These are phyloP conservation scores for Xylaria scruposa DNA, from an alignment of 495 filamentous ascomycete species.

Conservation along the genomic window DNA sequence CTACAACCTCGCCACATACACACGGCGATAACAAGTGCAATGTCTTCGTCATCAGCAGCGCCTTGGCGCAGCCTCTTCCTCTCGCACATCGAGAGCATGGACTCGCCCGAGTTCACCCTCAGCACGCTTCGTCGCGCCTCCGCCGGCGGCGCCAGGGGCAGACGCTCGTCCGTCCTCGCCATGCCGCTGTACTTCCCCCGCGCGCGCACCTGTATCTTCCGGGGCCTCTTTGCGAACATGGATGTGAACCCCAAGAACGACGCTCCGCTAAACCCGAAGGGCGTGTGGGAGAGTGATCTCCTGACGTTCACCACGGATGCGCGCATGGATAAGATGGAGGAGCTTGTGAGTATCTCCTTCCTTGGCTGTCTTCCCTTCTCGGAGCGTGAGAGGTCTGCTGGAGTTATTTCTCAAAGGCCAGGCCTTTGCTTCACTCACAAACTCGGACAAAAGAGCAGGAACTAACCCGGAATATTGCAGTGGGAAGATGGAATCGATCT, in stretches of 20 bases:
- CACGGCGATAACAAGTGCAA: conserved; percentile 16
- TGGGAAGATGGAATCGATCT: conserved; percentile 33
- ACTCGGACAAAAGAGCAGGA: too few relatives aligned
- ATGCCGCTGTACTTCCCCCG: conserved; percentile 44
- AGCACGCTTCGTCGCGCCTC: conserved; percentile 63
- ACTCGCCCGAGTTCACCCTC: conserved; percentile 73
- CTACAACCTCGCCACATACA: not conserved
- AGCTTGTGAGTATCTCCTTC: conserved; percentile 59
- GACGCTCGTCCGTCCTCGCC: conserved; percentile 22
- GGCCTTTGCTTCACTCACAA: not conserved
- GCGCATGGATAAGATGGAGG: conserved; percentile 79
- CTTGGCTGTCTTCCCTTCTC: not conserved
- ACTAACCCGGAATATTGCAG: not conserved
- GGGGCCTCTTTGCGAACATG: conserved; percentile 80
- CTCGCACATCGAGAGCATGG: conserved; percentile 66
- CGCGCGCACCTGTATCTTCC: conserved; percentile 66
- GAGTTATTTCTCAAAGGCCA: not conserved
- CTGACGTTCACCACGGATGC: conserved; percentile 86
- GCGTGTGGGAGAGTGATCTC: conserved; percentile 73
- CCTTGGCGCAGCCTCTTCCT: conserved; percentile 73
- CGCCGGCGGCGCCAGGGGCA: not conserved
- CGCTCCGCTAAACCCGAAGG: conserved; percentile 64
- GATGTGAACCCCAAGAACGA: conserved; percentile 69
- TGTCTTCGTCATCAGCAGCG: conserved; percentile 33
- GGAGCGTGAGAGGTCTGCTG: not conserved